These are phyloP conservation scores for Gossypium schwendimanii DNA, from an alignment of 441 rosid species.

Conservation along the genomic window DNA sequence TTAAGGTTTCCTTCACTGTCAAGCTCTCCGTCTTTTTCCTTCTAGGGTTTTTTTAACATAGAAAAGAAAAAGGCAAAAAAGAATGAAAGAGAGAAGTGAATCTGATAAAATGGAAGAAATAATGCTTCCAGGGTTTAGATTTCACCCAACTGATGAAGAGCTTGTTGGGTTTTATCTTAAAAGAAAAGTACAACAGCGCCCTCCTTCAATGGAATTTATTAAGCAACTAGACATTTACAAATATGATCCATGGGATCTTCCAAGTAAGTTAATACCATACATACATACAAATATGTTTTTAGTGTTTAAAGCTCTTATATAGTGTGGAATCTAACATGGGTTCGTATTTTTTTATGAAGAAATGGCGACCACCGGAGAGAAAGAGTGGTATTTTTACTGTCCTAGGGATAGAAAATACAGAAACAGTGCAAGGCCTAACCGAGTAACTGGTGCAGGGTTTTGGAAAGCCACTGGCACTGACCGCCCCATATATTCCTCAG, in stretches of 20 bases:
- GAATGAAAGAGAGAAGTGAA: slow-evolving; percentile 41
- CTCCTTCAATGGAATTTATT: slow-evolving; percentile 64
- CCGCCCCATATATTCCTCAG: slow-evolving; percentile 70
- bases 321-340: not conserved
- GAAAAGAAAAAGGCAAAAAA: not conserved
- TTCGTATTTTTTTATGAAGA: slow-evolving; percentile 21
- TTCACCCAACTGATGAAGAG: slow-evolving; percentile 84
- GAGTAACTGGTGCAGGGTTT: slow-evolving; percentile 76
- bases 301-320: not conserved
- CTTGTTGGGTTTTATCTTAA: slow-evolving; percentile 72
- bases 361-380: slow-evolving; percentile 60
- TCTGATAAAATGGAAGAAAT: slow-evolving; percentile 49
- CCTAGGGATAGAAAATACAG: slow-evolving; percentile 80
- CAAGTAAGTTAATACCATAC: slow-evolving; percentile 42
- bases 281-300: not conserved
- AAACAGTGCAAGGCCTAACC: slow-evolving; percentile 71
- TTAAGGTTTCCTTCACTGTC: slow-evolving; percentile 11
- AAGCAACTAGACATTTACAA: slow-evolving; percentile 75
- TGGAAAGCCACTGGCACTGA: slow-evolving; percentile 93
- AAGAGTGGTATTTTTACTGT: slow-evolving; percentile 80
- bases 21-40: slow-evolving; percentile 12
- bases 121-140: slow-evolving; percentile 69
- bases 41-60: slow-evolving; percentile 8
- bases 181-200: slow-evolving; percentile 55
- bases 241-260: slow-evolving; percentile 86